Percentiles rank a stretch among this genome's conserved stretches.
Evolutionary conservation across 2,329 filamentous ascomycete genomes (phyloP).

Genomic region (Colletotrichum caudatum): DNA sequence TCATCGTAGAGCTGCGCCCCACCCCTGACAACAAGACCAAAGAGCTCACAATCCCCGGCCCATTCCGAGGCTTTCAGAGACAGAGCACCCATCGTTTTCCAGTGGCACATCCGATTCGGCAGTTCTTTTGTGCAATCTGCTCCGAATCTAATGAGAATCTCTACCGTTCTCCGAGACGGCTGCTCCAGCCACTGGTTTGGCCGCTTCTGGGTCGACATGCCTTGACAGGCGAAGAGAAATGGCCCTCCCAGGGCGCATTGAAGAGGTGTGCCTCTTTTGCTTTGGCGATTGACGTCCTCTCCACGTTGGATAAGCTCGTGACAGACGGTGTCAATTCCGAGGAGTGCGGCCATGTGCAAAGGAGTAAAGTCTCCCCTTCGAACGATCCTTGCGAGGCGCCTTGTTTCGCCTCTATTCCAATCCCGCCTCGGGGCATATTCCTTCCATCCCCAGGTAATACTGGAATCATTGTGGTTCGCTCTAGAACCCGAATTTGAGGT

Average conservation of each 20-base stretch:
- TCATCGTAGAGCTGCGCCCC: slow-evolving; percentile 15
- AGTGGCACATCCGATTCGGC: background rate
- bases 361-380: slow-evolving; percentile 25
- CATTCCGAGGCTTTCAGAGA: slow-evolving; percentile 16
- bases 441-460: background rate
- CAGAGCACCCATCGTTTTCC: slow-evolving; percentile 10
- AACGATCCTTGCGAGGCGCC: slow-evolving; percentile 4
- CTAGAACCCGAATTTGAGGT: background rate
- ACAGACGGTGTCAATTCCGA: slow-evolving; percentile 9
- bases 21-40: background rate
- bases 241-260: slow-evolving; percentile 26
- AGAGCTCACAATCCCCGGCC: slow-evolving; percentile 3
- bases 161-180: background rate
- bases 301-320: background rate
- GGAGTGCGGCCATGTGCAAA: slow-evolving; percentile 20
- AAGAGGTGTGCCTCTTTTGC: slow-evolving; percentile 21
- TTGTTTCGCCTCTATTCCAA: slow-evolving; percentile 9
- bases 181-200: background rate
- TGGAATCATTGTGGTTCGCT: background rate
- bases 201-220: background rate
- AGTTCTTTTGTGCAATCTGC: slow-evolving; percentile 16
- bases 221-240: slow-evolving; percentile 6
- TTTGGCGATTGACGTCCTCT: background rate
- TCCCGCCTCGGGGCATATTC: background rate
- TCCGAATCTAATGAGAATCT: background rate